These are phyloP conservation scores for Ceratocystis lukuohia DNA, from an alignment of 2,329 filamentous ascomycete species.

Conservation along the genomic window DNA sequence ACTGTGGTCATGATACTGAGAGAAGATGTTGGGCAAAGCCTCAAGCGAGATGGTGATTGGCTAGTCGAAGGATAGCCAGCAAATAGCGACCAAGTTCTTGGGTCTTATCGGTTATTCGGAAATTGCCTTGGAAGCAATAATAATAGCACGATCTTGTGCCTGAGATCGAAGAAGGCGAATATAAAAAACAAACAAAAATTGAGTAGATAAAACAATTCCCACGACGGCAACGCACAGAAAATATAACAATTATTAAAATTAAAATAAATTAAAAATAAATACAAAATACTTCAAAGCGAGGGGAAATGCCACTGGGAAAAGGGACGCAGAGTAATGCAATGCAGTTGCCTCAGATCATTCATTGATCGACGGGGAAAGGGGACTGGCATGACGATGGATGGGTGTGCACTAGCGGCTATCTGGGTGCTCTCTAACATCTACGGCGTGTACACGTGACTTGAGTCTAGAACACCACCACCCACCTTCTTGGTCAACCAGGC, in stretches of 20 bases:
- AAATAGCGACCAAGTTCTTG: too few relatives aligned
- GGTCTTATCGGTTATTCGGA: neutral
- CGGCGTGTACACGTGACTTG: too few relatives aligned
- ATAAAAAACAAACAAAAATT: neutral
- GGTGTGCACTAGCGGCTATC: neutral
- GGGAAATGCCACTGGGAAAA: neutral
- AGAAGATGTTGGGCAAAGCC: neutral
- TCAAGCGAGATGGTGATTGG: neutral
- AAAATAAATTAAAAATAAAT: neutral
- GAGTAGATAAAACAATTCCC: neutral
- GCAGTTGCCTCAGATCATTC: constrained; percentile 6
- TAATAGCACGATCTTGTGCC: neutral
- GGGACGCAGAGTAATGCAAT: constrained; percentile 5
- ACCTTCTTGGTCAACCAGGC: too few relatives aligned
- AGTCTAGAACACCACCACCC: too few relatives aligned
- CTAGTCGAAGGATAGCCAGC: neutral
- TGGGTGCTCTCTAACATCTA: neutral
- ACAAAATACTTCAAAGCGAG: neutral
- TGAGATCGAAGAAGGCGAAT: neutral
- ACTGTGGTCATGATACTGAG: neutral
- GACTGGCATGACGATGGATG: neutral
- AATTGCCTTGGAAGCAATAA: neutral
- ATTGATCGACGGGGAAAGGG: neutral
- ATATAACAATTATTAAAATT: neutral
- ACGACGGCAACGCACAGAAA: neutral